Evolutionary conservation across 352 stramenopile genomes (phyloP).

Genomic region (Phytophthora quininea): DNA sequence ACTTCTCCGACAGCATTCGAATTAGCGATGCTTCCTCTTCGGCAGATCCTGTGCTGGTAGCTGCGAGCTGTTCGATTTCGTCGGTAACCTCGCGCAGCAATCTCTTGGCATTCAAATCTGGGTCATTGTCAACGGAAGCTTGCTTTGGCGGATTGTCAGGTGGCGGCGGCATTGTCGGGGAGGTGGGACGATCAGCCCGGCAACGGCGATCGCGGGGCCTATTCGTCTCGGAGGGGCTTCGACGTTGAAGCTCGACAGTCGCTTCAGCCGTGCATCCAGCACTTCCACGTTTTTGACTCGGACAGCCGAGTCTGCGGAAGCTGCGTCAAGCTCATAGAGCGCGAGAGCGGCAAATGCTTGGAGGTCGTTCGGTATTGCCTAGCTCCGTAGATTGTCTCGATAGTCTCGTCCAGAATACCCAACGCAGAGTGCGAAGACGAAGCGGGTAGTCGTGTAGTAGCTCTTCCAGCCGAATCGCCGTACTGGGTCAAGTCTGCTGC

Average conservation of each 20-base stretch:
- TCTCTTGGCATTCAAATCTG: conserved; percentile 43
- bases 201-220: conserved; percentile 25
- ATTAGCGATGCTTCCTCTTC: conserved; percentile 23
- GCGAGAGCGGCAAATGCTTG: conserved; percentile 11
- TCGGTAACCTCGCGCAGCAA: conserved; percentile 50
- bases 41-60: conserved; percentile 3
- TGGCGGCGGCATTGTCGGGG: conserved; percentile 21
- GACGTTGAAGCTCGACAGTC: conserved; percentile 22
- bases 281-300: conserved; percentile 25
- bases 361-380: conserved; percentile 12
- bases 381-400: conserved; percentile 53
- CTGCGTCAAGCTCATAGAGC: conserved; percentile 24
- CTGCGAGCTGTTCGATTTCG: conserved; percentile 48
- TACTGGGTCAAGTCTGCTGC: conserved; percentile 59
- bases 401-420: conserved; percentile 56
- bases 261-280: conserved; percentile 23
- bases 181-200: conserved; percentile 27
- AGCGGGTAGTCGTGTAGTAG: background rate
- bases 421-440: conserved; percentile 32
- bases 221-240: conserved; percentile 12
- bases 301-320: conserved; percentile 18
- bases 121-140: conserved; percentile 18
- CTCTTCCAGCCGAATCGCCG: background rate
- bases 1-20: conserved; percentile 55
- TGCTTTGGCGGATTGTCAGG: conserved; percentile 12